Conservation (phyloP, 2,329 filamentous ascomycete genomes). For the Penicillium sp. region DNA sequence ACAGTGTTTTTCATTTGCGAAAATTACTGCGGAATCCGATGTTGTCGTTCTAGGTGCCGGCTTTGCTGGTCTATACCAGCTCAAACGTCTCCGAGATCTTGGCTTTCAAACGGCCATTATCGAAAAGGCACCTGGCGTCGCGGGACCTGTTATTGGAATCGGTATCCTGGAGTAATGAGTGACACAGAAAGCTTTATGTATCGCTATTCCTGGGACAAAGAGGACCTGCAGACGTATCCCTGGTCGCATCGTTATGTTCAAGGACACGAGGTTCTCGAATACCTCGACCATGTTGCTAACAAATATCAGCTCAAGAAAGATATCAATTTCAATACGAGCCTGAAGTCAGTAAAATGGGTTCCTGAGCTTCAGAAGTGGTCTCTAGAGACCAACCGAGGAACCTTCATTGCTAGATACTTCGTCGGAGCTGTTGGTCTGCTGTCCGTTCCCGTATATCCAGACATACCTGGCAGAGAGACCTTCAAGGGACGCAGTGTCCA, state of each 20-base stretch:
- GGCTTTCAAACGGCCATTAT: slow-evolving; percentile 40
- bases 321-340: slow-evolving; percentile 24
- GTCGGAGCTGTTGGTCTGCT: slow-evolving; percentile 23
- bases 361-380: slow-evolving; percentile 16
- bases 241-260: not conserved
- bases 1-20: no score
- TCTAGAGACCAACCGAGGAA: not conserved
- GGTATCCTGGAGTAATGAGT: slow-evolving; percentile 23
- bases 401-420: slow-evolving; percentile 14
- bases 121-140: slow-evolving; percentile 34
- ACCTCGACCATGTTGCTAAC: slow-evolving; percentile 32
- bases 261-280: slow-evolving; percentile 33
- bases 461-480: slow-evolving; percentile 54
- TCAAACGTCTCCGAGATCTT: slow-evolving; percentile 24
- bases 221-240: slow-evolving; percentile 21
- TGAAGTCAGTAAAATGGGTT: slow-evolving; percentile 20
- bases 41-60: slow-evolving; percentile 7
- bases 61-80: slow-evolving; percentile 17
- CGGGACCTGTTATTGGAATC: slow-evolving; percentile 30
- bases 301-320: slow-evolving; percentile 23
- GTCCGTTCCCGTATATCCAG: slow-evolving; percentile 55
- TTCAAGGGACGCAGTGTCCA: slow-evolving; percentile 60
- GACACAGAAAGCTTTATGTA: slow-evolving; percentile 28
- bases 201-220: slow-evolving; percentile 28
- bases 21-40: not conserved